phyloP scores from a whole-genome alignment of 179 eudicot genomes.

The Beta lomatogona region DNA sequence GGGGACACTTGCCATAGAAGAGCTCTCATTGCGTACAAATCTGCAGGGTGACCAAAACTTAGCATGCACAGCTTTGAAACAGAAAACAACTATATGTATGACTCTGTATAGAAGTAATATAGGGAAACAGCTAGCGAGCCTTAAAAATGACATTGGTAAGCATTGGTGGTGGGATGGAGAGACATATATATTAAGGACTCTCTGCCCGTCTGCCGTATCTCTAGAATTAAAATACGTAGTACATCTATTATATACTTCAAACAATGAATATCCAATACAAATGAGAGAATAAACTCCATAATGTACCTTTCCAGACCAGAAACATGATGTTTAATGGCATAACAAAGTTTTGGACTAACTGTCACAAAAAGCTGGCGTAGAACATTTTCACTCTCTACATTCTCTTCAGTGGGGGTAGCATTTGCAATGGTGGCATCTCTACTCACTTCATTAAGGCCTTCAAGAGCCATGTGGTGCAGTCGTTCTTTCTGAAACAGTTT shows the following conservation, averaged over 20 bases:
- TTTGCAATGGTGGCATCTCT: background rate
- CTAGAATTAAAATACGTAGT: background rate
- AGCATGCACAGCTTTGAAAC: background rate
- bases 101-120: background rate
- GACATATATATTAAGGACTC: background rate
- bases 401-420: conserved; percentile 3
- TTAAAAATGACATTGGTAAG: too few relatives aligned
- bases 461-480: conserved; percentile 39
- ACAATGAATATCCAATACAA: background rate
- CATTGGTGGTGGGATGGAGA: background rate
- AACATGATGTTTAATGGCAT: conserved; percentile 68
- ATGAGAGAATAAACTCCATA: background rate
- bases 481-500: conserved; percentile 63
- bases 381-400: conserved; percentile 16
- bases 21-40: conserved; percentile 39
- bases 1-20: conserved; percentile 23
- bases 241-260: background rate
- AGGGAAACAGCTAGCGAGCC: background rate
- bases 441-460: conserved; percentile 32
- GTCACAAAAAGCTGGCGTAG: conserved; percentile 78
- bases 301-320: conserved; percentile 59
- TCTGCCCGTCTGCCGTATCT: background rate
- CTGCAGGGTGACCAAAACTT: conserved; percentile 33
- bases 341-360: conserved; percentile 74
- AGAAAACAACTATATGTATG: too few relatives aligned